Evolutionary conservation across 192 early-diverging fungal genomes (phyloP), one percentile per base, ranked within the genome.

Genomic region (Backusella tarrabulga): DNA sequence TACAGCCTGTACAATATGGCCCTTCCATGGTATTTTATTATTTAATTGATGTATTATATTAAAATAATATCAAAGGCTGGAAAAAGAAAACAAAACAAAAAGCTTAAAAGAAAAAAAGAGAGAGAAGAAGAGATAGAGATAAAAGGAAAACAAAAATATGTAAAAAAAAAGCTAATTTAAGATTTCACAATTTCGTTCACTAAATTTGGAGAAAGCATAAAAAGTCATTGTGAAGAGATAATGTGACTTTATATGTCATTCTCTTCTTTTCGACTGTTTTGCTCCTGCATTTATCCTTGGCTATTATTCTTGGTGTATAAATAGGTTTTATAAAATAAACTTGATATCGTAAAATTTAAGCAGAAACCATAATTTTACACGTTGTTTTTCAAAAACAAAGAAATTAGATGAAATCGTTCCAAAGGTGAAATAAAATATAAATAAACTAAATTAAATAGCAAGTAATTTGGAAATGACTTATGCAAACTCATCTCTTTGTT

Each of bases 1-100:
- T 80, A 73, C 93, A 94, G 11, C 92, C 93, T 83, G 89, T 88
- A 77, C 93, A 94, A 23, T 73, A 78, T 34, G 88, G 84, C 67
- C 83, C 83, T 42, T 75, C 74, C 74, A 75, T 75, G 41, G 21
- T 67, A 23, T 40, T 67, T 11, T 67, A 42, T 42, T 68, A 19
- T 63, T 26, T 63, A 63, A 12, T 29, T 29, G 23, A 50, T 50
- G 56, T 63, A 26, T 29, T 63, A 63, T 63, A 50, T 63, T 63
- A 63, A 29, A 63, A 63, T 29, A 23, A 34, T 68, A 32, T 5
- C 3, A 60, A 40, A 36, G 23, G 17, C 11, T 36, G 32, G 34
- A 75, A 17, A 50, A 72, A 3, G 34, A 72, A 29, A 23, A 26
- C 14, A 32, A 44, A 29, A 23, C 6, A 6, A 41, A 72, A 34